Percentiles rank a stretch among this genome's conserved stretches.
phyloP scores from a whole-genome alignment of 1,139 yeast genomes.

The Lodderomyces theae region DNA sequence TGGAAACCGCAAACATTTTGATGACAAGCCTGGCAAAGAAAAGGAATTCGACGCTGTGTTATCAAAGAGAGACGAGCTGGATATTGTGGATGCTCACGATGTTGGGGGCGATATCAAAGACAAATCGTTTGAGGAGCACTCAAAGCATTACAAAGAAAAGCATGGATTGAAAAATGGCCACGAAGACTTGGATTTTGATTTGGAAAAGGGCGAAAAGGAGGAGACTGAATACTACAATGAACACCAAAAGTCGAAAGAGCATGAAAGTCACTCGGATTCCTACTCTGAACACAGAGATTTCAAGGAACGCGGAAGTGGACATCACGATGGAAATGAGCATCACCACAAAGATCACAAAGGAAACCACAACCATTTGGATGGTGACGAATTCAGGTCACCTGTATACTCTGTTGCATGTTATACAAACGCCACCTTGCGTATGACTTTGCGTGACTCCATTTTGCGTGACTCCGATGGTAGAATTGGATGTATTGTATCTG shows the following conservation, averaged over 20 bases:
- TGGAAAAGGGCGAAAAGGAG: not conserved
- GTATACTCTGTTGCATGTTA: conserved; percentile 35
- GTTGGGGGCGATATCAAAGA: conserved; percentile 2
- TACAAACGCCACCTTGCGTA: conserved; percentile 28
- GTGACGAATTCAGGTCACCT: conserved; percentile 20
- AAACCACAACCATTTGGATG: not conserved
- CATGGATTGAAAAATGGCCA: conserved; percentile 7
- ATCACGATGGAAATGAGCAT: not conserved
- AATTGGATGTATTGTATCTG: conserved; percentile 43
- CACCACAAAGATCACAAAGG: conserved; percentile 3
- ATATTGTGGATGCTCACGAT: not conserved
- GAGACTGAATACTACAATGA: not conserved
- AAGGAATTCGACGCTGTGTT: conserved; percentile 6
- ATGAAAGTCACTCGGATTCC: conserved; percentile 4
- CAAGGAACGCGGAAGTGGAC: not conserved
- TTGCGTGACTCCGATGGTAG: conserved; percentile 35
- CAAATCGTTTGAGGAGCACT: conserved; percentile 2
- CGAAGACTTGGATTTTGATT: conserved; percentile 1
- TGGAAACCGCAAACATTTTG: conserved; percentile 1
- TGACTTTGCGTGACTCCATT: conserved; percentile 33
- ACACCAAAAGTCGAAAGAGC: conserved; percentile 1
- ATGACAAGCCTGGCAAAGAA: conserved; percentile 5
- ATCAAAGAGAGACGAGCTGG: conserved; percentile 2
- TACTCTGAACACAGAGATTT: conserved; percentile 2
- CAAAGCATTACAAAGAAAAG: conserved; percentile 1